Base-by-base conservation (phyloP, 345 rosid species). In the Eucalyptus paniculata region DNA sequence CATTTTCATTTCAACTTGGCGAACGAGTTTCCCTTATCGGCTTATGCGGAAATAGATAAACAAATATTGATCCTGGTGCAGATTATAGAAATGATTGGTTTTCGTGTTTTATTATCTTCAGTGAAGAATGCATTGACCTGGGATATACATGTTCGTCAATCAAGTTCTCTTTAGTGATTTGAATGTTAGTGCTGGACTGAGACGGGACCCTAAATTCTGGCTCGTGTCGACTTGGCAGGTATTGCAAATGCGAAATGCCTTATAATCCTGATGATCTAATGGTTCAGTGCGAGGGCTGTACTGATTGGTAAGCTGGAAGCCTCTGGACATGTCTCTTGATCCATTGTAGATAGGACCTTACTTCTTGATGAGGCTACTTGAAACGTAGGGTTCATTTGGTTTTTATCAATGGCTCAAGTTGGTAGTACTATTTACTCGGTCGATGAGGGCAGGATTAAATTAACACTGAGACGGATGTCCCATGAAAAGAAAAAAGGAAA, bases 241-340 rank as follows among this genome's bases (percentile, higher is more conserved):
- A 96, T 92, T 98, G 99, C 93, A 98, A 97, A 89, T 98, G 99
- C 69, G 99, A 98, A 94, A 98, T 98, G 99, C 99, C 99, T 45
- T 98, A 97, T 88, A 98, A 98, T 90, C 99, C 99, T 28, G 99
- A 98, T 91, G 99, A 98, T 87, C 89, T 98, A 50, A 98, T 98
- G 99, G 96, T 98, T 86, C 99, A 98, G 88, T 98, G 99, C 28
- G 99, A 98, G 92, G 94, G 94, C 87, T 98, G 99, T 90, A 96
- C 94, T 56, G 99, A 97, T 88, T 98, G 99, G 99, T 98, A 91
- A 93, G 95, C 89, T 44, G 69, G 19, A 50, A n/a, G 80, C 86
- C 47, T 28, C n/a, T 28, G 54, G 60, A 49, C 34, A 81, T 54
- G 56, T 86, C 16, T n/a, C 87, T 53, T 17, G 42, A 53, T 86